These are phyloP conservation scores for Boletellus deceptivus DNA, from an alignment of 1,284 basidiomycete genomes.

Conservation along the genomic window DNA sequence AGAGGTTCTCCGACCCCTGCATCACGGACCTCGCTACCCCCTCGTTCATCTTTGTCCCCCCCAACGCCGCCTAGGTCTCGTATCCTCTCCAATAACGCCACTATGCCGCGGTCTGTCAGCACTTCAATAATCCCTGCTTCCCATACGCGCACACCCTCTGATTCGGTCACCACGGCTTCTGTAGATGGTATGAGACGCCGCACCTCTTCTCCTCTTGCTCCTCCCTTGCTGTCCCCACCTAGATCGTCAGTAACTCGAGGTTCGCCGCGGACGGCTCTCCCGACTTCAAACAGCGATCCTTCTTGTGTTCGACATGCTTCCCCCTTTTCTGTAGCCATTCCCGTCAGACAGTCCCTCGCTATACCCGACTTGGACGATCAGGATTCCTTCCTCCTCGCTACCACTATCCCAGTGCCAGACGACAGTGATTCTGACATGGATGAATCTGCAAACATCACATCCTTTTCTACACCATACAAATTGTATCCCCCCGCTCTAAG, in stretches of 20 bases:
- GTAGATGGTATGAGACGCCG: constrained; percentile 42
- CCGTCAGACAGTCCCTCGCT: constrained; percentile 39
- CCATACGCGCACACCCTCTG: constrained; percentile 43
- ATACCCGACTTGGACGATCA: constrained; percentile 45
- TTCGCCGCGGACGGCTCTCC: constrained; percentile 46
- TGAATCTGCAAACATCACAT: constrained; percentile 59
- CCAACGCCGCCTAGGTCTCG: constrained; percentile 47
- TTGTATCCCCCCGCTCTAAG: constrained; percentile 39
- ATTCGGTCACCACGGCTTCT: constrained; percentile 47
- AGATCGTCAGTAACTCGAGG: constrained; percentile 42
- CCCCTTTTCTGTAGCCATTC: constrained; percentile 29
- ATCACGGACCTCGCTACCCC: constrained; percentile 40
- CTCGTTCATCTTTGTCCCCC: constrained; percentile 41
- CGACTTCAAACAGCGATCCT: constrained; percentile 42
- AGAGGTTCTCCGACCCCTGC: constrained; percentile 41
- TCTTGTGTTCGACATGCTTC: constrained; percentile 36
- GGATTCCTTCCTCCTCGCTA: constrained; percentile 68
- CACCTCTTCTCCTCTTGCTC: constrained; percentile 52
- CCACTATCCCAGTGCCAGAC: constrained; percentile 67
- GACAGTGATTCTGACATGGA: constrained; percentile 67
- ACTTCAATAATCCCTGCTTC: constrained; percentile 31
- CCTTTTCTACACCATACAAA: constrained; percentile 69
- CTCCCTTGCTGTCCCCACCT: constrained; percentile 36
- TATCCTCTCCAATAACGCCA: constrained; percentile 37
- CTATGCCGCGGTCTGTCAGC: constrained; percentile 41